phyloP scores from a whole-genome alignment of 2,329 filamentous ascomycete genomes.

The Fusarium scirpi region DNA sequence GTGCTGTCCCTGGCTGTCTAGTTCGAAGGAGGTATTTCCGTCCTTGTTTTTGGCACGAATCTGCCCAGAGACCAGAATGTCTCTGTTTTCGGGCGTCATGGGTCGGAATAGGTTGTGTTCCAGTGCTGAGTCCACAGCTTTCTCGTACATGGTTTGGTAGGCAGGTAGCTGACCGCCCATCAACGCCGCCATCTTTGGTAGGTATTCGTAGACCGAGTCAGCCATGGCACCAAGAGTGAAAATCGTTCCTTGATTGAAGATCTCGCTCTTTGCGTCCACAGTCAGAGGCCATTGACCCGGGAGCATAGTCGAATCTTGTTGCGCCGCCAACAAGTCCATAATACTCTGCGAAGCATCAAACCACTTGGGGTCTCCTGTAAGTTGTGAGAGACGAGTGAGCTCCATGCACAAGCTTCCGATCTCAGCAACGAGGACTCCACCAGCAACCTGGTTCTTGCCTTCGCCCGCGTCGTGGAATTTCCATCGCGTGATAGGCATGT shows the following conservation, averaged over 20 bases:
- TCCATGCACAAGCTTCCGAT: slow-evolving; percentile 77
- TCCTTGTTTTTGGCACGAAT: slow-evolving; percentile 43
- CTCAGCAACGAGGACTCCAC: slow-evolving; percentile 58
- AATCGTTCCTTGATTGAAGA: slow-evolving; percentile 39
- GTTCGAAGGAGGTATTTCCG: slow-evolving; percentile 50
- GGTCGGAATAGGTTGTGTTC: slow-evolving; percentile 72
- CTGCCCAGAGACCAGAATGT: slow-evolving; percentile 66
- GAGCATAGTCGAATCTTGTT: slow-evolving; percentile 73
- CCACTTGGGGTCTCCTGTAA: slow-evolving; percentile 79
- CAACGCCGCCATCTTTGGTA: slow-evolving; percentile 86
- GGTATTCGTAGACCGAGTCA: slow-evolving; percentile 80
- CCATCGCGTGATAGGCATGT: slow-evolving; percentile 69
- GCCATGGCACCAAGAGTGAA: slow-evolving; percentile 65
- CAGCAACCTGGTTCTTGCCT: slow-evolving; percentile 45
- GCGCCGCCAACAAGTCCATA: slow-evolving; percentile 73
- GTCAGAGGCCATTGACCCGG: slow-evolving; percentile 77
- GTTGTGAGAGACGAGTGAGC: slow-evolving; percentile 77
- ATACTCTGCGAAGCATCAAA: slow-evolving; percentile 78
- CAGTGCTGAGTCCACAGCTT: slow-evolving; percentile 66
- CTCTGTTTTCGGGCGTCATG: slow-evolving; percentile 64
- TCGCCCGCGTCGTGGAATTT: slow-evolving; percentile 56
- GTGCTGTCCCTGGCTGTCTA: slow-evolving; percentile 57
- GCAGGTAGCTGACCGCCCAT: slow-evolving; percentile 66
- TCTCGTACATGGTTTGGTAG: slow-evolving; percentile 69
- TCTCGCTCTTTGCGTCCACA: slow-evolving; percentile 40